These are phyloP conservation scores for Ormosia semicastrata DNA, from an alignment of 306 rosid species.

Conservation along the genomic window DNA sequence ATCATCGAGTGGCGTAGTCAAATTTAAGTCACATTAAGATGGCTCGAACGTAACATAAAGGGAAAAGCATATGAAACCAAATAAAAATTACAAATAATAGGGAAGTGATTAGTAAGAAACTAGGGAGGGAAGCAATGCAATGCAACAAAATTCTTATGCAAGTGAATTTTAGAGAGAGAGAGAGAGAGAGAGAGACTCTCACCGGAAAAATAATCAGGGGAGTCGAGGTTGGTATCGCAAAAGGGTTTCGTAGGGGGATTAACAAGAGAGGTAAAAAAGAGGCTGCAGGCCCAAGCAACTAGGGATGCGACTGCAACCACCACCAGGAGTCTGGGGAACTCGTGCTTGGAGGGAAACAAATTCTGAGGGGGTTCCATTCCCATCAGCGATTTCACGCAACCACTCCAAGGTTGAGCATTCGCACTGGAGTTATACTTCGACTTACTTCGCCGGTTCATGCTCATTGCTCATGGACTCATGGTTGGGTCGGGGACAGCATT, in stretches of 20 bases:
- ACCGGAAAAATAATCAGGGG: slow-evolving; percentile 50
- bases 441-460: slow-evolving; percentile 40
- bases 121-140: background rate
- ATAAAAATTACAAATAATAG: background rate
- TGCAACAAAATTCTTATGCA: background rate
- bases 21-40: background rate
- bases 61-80: background rate
- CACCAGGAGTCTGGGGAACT: slow-evolving; percentile 45
- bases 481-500: too few species aligned
- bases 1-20: background rate
- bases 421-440: slow-evolving; percentile 12
- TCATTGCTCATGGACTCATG: too few species aligned
- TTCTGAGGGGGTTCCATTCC: slow-evolving; percentile 62
- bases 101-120: background rate
- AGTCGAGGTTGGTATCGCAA: slow-evolving; percentile 49
- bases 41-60: background rate
- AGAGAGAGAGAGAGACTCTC: background rate
- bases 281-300: slow-evolving; percentile 51
- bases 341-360: slow-evolving; percentile 68
- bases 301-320: slow-evolving; percentile 56
- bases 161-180: background rate
- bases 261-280: slow-evolving; percentile 40
- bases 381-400: slow-evolving; percentile 25
- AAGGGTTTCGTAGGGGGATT: slow-evolving; percentile 48
- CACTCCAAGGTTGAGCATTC: background rate